A percentile compares a stretch with the other conserved stretches of the same genome.
phyloP scores from a whole-genome alignment of 1,284 basidiomycete genomes.

The Pyrrhoderma lamaoense region DNA sequence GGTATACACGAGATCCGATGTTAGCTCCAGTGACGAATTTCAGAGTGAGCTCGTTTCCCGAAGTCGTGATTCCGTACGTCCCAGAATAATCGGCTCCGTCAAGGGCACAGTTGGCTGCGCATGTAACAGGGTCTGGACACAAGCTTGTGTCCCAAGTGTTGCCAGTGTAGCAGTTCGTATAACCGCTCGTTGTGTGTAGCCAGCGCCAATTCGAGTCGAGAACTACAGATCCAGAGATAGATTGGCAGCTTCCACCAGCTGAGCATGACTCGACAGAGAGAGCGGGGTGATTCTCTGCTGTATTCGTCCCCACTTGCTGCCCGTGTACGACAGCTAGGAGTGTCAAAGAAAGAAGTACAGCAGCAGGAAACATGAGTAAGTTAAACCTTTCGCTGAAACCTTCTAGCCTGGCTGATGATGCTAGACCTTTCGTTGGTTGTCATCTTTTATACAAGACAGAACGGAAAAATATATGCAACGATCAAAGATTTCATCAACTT shows the following conservation, averaged over 20 bases:
- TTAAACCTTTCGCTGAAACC: no score
- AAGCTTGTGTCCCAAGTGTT: conserved; percentile 42
- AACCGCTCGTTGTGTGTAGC: conserved; percentile 36
- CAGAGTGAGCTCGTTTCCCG: conserved; percentile 31
- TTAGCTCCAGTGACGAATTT: conserved; percentile 24
- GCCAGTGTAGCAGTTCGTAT: conserved; percentile 51
- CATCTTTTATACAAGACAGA: no score
- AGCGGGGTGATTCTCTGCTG: conserved; percentile 35
- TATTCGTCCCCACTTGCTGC: conserved; percentile 35
- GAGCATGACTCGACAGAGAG: conserved; percentile 36
- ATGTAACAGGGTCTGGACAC: conserved; percentile 40
- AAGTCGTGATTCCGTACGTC: conserved; percentile 38
- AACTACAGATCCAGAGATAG: conserved; percentile 29
- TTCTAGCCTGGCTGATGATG: no score
- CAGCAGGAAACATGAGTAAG: conserved; percentile 25
- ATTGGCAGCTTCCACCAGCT: conserved; percentile 33
- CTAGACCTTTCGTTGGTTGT: no score
- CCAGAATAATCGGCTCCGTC: conserved; percentile 33
- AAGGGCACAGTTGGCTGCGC: conserved; percentile 34
- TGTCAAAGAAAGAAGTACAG: conserved; percentile 28
- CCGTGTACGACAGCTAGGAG: conserved; percentile 29
- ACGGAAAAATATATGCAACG: no score
- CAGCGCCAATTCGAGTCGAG: conserved; percentile 51
- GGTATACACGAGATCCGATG: conserved; percentile 27
- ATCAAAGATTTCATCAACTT: no score